A percentile compares a stretch with the other conserved stretches of the same genome.
Evolutionary conservation across 2,329 filamentous ascomycete genomes (phyloP).

Genomic region (Aphanoascus verrucosus): DNA sequence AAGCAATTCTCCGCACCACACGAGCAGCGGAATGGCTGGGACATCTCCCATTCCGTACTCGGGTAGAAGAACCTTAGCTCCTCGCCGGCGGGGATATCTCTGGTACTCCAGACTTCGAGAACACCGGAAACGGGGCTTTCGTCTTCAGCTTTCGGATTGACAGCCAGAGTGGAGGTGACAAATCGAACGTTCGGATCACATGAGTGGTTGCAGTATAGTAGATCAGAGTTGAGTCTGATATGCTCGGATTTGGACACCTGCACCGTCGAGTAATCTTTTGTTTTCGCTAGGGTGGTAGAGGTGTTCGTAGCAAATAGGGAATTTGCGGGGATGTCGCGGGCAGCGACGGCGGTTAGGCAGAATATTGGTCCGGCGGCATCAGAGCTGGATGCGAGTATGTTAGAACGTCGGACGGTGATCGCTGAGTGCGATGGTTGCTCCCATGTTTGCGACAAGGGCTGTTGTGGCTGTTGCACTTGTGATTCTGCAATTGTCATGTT

Average conservation of each 20-base stretch:
- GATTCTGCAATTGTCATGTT: slow-evolving; percentile 12
- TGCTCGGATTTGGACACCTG: slow-evolving; percentile 49
- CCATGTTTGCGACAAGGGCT: slow-evolving; percentile 13
- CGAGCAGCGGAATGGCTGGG: slow-evolving; percentile 57
- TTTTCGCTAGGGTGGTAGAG: slow-evolving; percentile 32
- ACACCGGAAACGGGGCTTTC: slow-evolving; percentile 17
- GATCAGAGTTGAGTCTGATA: slow-evolving; percentile 53
- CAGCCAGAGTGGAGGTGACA: slow-evolving; percentile 40
- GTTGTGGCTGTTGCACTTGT: slow-evolving; percentile 1
- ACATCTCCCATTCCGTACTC: slow-evolving; percentile 64
- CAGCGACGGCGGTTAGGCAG: slow-evolving; percentile 51
- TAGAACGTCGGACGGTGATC: slow-evolving; percentile 14
- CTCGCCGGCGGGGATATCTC: slow-evolving; percentile 25
- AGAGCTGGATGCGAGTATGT: slow-evolving; percentile 13
- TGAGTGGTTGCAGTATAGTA: slow-evolving; percentile 59
- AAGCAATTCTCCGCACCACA: slow-evolving; percentile 49
- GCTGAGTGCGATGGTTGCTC: slow-evolving; percentile 16
- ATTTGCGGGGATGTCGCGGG: slow-evolving; percentile 48
- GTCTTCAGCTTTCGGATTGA: slow-evolving; percentile 42
- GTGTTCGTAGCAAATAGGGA: slow-evolving; percentile 55
- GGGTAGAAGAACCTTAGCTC: slow-evolving; percentile 58
- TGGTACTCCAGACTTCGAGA: slow-evolving; percentile 16
- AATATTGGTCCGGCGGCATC: slow-evolving; percentile 41
- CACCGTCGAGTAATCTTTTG: slow-evolving; percentile 52
- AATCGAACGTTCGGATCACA: slow-evolving; percentile 58